phyloP scores from a whole-genome alignment of 208 protist genomes.

The Naegleria lovaniensis region DNA sequence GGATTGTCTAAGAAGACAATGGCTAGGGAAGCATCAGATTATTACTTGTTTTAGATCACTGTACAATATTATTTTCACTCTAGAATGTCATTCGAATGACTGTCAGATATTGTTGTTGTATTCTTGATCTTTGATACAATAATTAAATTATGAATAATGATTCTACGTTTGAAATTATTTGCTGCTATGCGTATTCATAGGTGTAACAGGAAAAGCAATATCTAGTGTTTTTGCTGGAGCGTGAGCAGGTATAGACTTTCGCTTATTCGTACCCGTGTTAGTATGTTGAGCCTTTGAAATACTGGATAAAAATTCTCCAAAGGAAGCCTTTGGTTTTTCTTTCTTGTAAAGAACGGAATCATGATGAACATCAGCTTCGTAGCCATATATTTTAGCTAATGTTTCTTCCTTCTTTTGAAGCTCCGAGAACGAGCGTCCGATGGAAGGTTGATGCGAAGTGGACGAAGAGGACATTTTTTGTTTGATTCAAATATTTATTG shows the following conservation, averaged over 20 bases:
- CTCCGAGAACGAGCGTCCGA: neutral
- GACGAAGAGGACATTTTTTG: too few relatives aligned
- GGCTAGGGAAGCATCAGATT: too few relatives aligned
- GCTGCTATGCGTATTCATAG: neutral
- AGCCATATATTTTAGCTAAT: neutral
- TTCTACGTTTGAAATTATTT: too few relatives aligned
- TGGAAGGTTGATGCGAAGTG: too few relatives aligned
- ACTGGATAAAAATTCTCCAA: neutral
- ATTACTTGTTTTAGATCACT: too few relatives aligned
- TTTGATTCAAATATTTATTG: too few relatives aligned
- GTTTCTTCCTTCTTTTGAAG: neutral
- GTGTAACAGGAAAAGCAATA: neutral
- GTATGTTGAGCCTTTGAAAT: neutral
- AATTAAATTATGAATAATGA: too few relatives aligned
- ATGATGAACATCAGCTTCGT: neutral
- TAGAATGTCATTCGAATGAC: too few relatives aligned
- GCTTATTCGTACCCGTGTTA: neutral
- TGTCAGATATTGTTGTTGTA: too few relatives aligned
- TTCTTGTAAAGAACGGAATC: neutral
- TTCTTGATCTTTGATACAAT: too few relatives aligned
- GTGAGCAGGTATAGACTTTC: neutral
- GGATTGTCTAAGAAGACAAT: too few relatives aligned
- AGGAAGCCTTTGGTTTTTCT: neutral
- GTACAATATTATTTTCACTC: too few relatives aligned
- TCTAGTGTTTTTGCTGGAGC: neutral